phyloP scores from a whole-genome alignment of 2,329 filamentous ascomycete genomes.

The Colletotrichum lupini region DNA sequence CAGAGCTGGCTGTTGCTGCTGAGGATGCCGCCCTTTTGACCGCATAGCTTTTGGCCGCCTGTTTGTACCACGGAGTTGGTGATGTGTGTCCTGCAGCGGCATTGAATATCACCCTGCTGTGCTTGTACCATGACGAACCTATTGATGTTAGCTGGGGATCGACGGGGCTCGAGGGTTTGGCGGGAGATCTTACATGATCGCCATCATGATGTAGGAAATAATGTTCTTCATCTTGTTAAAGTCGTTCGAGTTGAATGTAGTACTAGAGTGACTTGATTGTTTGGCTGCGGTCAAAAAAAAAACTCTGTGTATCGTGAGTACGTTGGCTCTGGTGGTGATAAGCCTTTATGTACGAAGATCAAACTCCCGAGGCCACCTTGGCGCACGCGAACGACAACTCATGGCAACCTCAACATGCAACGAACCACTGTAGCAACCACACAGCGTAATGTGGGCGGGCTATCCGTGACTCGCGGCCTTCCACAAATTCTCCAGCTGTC shows the following conservation, averaged over 20 bases:
- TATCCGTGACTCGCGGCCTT: neutral
- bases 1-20: slow-evolving; percentile 26
- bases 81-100: slow-evolving; percentile 19
- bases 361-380: neutral
- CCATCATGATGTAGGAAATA: slow-evolving; percentile 16
- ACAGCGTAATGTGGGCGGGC: neutral
- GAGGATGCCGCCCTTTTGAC: slow-evolving; percentile 18
- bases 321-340: neutral
- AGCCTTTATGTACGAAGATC: slow-evolving; percentile 9
- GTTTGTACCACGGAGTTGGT: slow-evolving; percentile 7
- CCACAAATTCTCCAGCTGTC: neutral
- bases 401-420: neutral
- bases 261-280: neutral
- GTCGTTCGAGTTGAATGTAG: neutral
- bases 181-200: slow-evolving; percentile 14
- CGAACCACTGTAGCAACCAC: neutral
- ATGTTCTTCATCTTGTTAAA: slow-evolving; percentile 21
- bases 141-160: neutral
- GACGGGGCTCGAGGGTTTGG: neutral
- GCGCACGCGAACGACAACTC: neutral
- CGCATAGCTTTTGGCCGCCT: slow-evolving; percentile 20
- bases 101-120: slow-evolving; percentile 29
- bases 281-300: neutral
- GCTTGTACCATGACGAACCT: slow-evolving; percentile 25
- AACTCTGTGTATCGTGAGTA: neutral